Evolutionary conservation across 768 basidiomycete species (phyloP), one percentile per base, ranked within the genome.

Genomic region (Naematelia encephala): DNA sequence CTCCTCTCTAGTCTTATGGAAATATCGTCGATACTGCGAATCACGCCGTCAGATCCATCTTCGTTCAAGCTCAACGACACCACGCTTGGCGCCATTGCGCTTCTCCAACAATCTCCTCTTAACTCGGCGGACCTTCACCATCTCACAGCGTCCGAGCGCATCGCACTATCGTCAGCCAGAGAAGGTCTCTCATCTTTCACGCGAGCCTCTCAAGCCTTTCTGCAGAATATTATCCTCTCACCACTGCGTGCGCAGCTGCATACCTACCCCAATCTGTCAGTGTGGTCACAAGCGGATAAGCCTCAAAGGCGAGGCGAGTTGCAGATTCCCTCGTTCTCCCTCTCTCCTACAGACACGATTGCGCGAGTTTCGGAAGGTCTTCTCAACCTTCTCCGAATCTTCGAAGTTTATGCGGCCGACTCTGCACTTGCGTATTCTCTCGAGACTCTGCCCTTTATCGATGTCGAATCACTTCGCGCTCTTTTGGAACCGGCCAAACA

Each of bases 341-440:
- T 97, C 12, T 90, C 89, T 10, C 93, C 92, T 0, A 94, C 87
- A 55, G 89, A 91, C 54, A 85, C 84, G 3, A 86, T 96, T 61
- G 89, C 92, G 60, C 85, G 86, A 57, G 86, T 97, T 28, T 89
- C 90, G 1, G 96, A 98, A 71, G 91, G 92, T n/a, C 79, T 99
- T 29, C 81, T 97, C 28, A 96, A 94, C 78, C 84, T 99, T 2
- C 91, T 94, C 1, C 80, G 92, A 56, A 80, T 98, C 14, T 96
- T 98, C 70, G 93, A 98, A 76, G 88, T 93, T 16, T 94, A 96
- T 70, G 90, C 88, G 5, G 87, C 87, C 57, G 92, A 97, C 73
- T 70, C 74, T 45, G 91, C 62, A 14, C 82, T 97, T 8, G 84
- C 86, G 1, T 96, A 92, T 77, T 91, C 90, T 30, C 80, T 97